These are phyloP conservation scores for Penicillium digitatum DNA, from an alignment of 2,329 filamentous ascomycete genomes.

Conservation along the genomic window DNA sequence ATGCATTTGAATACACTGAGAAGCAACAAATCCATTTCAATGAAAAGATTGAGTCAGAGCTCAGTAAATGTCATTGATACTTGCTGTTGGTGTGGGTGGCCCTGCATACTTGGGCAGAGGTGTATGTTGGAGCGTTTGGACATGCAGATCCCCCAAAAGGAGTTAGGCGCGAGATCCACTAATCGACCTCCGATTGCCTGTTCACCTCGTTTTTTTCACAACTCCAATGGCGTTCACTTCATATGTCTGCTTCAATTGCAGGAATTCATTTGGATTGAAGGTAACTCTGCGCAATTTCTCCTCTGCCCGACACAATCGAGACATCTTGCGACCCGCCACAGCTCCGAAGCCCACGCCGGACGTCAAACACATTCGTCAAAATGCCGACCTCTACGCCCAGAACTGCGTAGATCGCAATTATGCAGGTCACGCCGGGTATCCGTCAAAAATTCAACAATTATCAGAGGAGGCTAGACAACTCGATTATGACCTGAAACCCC, in stretches of 20 bases:
- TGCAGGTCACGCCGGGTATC: slow-evolving; percentile 49
- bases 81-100: not conserved
- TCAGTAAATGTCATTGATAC: not conserved
- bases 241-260: slow-evolving; percentile 38
- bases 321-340: slow-evolving; percentile 56
- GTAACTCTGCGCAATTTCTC: slow-evolving; percentile 21
- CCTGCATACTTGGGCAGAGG: not conserved
- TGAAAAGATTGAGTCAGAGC: not conserved
- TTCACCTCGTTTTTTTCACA: slow-evolving; percentile 10
- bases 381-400: slow-evolving; percentile 71
- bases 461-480: slow-evolving; percentile 38
- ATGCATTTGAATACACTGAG: not conserved
- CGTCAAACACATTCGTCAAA: slow-evolving; percentile 84
- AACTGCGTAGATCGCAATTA: slow-evolving; percentile 89
- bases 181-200: not conserved
- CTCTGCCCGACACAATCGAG: slow-evolving; percentile 18
- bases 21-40: not conserved
- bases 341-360: slow-evolving; percentile 78
- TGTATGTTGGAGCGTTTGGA: not conserved
- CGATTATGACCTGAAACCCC: slow-evolving; percentile 39
- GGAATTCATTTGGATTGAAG: slow-evolving; percentile 15
- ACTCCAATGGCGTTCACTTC: slow-evolving; percentile 26
- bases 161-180: slow-evolving; percentile 14
- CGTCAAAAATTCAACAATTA: slow-evolving; percentile 50
- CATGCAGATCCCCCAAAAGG: slow-evolving; percentile 4